These are phyloP conservation scores for Loxodes magnus DNA, from an alignment of 73 alveolate genomes.

Conservation along the genomic window DNA sequence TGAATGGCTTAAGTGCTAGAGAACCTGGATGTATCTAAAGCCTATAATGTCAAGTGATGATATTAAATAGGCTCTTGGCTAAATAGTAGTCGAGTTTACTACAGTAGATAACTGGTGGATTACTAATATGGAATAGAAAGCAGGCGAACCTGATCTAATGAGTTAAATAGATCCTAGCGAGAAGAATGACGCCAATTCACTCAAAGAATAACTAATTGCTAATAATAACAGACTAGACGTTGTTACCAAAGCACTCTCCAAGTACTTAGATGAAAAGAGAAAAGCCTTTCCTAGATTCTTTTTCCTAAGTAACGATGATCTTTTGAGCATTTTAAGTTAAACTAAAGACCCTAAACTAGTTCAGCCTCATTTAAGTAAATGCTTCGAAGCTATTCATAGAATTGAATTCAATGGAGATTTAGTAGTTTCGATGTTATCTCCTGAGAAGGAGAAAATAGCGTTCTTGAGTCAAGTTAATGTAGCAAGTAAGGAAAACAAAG, in stretches of 20 bases:
- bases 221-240: constrained; percentile 70
- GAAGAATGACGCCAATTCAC: constrained; percentile 19
- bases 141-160: constrained; percentile 24
- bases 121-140: constrained; percentile 54
- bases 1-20: constrained; percentile 89
- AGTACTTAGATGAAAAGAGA: constrained; percentile 89
- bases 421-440: constrained; percentile 71
- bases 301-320: constrained; percentile 96
- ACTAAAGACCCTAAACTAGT: constrained; percentile 86
- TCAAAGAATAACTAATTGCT: constrained; percentile 79
- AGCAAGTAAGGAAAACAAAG: constrained; percentile 65
- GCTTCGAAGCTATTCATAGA: constrained; percentile 88
- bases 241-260: constrained; percentile 74
- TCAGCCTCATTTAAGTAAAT: constrained; percentile 82
- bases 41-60: constrained; percentile 99
- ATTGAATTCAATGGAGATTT: constrained; percentile 63
- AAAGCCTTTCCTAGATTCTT: constrained; percentile 97
- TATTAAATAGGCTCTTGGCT: constrained; percentile 84
- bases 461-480: constrained; percentile 67
- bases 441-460: constrained; percentile 77
- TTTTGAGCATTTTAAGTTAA: constrained; percentile 83
- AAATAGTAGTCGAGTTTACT: constrained; percentile 62
- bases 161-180: constrained; percentile 65
- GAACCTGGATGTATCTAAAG: constrained; percentile 97
- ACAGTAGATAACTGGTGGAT: constrained; percentile 83